A percentile compares a stretch with the other conserved stretches of the same genome.
Conservation (phyloP, 768 basidiomycete species). For the Collybiopsis luxurians region DNA sequence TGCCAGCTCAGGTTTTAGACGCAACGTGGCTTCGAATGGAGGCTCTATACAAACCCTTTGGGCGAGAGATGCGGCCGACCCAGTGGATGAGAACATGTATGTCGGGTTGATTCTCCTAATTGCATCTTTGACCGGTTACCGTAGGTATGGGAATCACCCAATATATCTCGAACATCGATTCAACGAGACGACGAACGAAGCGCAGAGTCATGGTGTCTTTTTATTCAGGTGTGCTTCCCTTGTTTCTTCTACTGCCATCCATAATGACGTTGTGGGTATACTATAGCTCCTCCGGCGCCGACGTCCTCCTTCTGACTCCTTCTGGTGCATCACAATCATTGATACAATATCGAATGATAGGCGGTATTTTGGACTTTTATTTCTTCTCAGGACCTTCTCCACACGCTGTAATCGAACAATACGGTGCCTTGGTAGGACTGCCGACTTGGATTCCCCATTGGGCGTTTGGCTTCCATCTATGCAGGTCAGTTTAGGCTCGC, state of each 20-base stretch:
- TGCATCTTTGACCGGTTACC: background rate
- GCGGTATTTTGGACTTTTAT: constrained; percentile 77
- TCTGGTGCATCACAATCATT: constrained; percentile 51
- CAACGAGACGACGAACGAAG: constrained; percentile 43
- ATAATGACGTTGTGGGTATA: constrained; percentile 4
- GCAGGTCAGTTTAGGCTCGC: constrained; percentile 36
- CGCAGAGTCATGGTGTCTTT: constrained; percentile 75
- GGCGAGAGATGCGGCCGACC: constrained; percentile 61
- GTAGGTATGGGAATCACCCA: constrained; percentile 70
- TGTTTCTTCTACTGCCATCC: background rate
- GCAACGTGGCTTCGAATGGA: constrained; percentile 52
- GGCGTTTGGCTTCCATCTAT: constrained; percentile 79
- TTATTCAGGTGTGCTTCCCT: constrained; percentile 49
- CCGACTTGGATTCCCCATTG: constrained; percentile 73
- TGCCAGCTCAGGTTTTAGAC: constrained; percentile 64
- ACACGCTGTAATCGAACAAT: constrained; percentile 65
- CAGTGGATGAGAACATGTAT: constrained; percentile 65
- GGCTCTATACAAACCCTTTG: constrained; percentile 69
- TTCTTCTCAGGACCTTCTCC: constrained; percentile 64
- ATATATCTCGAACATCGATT: constrained; percentile 75
- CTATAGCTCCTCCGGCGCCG: constrained; percentile 63
- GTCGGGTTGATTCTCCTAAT: constrained; percentile 17
- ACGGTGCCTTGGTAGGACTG: constrained; percentile 61
- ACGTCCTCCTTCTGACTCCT: constrained; percentile 66
- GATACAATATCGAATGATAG: constrained; percentile 71